Conservation (phyloP, 2,329 filamentous ascomycete species). For the Penicillium sp. region DNA sequence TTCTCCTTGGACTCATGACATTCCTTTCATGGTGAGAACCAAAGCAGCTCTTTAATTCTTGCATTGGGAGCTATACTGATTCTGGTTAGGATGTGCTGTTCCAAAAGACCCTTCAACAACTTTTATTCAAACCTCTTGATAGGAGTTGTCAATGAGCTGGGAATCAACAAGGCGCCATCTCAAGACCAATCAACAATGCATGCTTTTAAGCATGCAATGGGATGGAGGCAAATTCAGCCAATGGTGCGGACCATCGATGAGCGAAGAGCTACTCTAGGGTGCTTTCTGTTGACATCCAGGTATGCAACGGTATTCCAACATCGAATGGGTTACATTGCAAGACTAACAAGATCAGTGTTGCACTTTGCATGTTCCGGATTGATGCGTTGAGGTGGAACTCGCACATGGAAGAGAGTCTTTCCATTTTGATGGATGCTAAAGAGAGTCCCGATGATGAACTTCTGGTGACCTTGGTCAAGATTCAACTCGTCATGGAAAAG, state of each 20-base stretch:
- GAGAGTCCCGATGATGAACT: conserved; percentile 49
- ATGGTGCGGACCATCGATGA: conserved; percentile 45
- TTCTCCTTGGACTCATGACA: conserved; percentile 20
- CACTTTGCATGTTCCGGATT: conserved; percentile 28
- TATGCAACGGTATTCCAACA: conserved; percentile 16
- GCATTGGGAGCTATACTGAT: neutral
- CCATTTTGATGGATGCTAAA: conserved; percentile 41
- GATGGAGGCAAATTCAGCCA: conserved; percentile 12
- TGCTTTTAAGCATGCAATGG: conserved; percentile 18
- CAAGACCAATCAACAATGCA: conserved; percentile 16
- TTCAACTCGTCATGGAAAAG: conserved; percentile 22
- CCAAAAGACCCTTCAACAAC: conserved; percentile 17
- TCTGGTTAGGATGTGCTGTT: conserved; percentile 18
- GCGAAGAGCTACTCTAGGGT: conserved; percentile 45
- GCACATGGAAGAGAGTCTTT: conserved; percentile 54
- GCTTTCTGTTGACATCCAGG: conserved; percentile 44
- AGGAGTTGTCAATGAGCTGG: conserved; percentile 22
- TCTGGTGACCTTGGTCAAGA: conserved; percentile 33
- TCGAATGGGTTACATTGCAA: no score
- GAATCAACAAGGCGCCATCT: conserved; percentile 18
- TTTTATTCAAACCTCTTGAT: conserved; percentile 20
- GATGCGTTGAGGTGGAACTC: conserved; percentile 54
- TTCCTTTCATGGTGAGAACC: conserved; percentile 18
- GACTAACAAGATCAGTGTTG: conserved; percentile 29
- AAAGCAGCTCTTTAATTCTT: neutral